A percentile compares a stretch with the other conserved stretches of the same genome.
phyloP scores from a whole-genome alignment of 2,329 filamentous ascomycete species.

The Lachnellula arida region DNA sequence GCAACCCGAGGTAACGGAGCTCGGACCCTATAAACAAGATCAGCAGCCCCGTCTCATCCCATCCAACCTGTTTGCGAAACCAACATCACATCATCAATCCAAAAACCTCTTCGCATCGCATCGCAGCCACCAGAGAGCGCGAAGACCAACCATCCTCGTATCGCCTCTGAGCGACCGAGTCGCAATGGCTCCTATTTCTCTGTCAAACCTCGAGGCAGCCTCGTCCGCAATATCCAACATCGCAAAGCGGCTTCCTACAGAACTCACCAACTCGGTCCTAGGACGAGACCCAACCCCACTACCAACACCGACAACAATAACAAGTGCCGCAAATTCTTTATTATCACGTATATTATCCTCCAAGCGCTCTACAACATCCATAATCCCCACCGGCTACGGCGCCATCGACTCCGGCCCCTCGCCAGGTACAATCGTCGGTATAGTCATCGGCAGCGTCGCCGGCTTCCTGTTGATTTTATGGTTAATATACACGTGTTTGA shows the following conservation, averaged over 20 bases:
- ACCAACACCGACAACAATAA: neutral
- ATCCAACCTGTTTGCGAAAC: neutral
- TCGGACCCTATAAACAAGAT: neutral
- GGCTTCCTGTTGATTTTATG: conserved; percentile 50
- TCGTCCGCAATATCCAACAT: no score
- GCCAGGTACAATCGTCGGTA: conserved; percentile 55
- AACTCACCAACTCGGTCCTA: no score
- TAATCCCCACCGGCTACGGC: conserved; percentile 59
- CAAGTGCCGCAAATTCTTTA: neutral
- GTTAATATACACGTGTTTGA: conserved; percentile 40
- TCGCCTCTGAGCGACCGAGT: no score
- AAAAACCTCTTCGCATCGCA: neutral
- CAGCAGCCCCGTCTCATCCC: neutral
- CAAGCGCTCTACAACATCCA: conserved; percentile 15
- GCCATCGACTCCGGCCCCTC: conserved; percentile 46
- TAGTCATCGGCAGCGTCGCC: conserved; percentile 49
- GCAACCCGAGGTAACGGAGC: neutral
- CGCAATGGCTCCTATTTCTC: no score
- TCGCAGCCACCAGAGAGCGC: neutral
- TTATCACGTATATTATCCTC: neutral
- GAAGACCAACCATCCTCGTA: no score
- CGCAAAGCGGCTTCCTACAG: no score
- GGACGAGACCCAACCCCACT: conserved; percentile 1
- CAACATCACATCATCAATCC: neutral
- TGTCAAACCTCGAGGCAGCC: no score